Evolutionary conservation across 2,329 filamentous ascomycete species (phyloP).

Genomic region (Canariomyces notabilis): DNA sequence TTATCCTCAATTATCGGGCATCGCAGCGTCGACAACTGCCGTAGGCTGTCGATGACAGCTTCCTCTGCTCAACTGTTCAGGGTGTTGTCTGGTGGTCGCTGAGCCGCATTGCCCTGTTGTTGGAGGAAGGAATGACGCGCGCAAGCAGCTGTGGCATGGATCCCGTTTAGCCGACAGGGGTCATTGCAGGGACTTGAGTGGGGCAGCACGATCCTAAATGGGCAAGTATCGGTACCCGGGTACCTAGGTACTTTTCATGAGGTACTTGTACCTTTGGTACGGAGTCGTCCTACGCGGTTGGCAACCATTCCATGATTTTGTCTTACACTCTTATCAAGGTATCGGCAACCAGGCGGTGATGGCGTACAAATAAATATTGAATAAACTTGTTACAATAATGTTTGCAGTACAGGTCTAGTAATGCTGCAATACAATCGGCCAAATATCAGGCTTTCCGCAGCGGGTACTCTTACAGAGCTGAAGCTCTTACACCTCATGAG

Average conservation of each 20-base stretch:
- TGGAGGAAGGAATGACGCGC: conserved; percentile 11
- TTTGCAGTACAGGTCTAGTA: conserved; percentile 18
- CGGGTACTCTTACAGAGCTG: conserved; percentile 7
- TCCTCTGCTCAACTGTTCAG: neutral
- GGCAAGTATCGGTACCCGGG: neutral
- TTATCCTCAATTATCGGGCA: neutral
- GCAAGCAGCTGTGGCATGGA: no score
- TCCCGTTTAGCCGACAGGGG: conserved; percentile 15
- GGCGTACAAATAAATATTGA: conserved; percentile 6
- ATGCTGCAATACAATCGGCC: conserved; percentile 11
- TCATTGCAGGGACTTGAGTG: neutral
- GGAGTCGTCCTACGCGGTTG: neutral
- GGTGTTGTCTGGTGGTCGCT: conserved; percentile 7
- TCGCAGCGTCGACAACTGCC: neutral
- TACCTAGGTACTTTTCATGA: no score
- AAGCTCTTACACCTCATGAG: conserved; percentile 6
- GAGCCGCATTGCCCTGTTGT: conserved; percentile 8
- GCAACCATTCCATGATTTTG: no score
- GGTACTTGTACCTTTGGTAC: neutral
- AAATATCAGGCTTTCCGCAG: conserved; percentile 11
- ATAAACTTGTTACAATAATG: conserved; percentile 16
- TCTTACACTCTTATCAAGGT: no score
- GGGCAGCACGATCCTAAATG: neutral
- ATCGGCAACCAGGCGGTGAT: no score
- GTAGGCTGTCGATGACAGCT: neutral